Percentiles rank a stretch among this genome's conserved stretches.
Evolutionary conservation across 208 protist genomes (phyloP).

Genomic region (Acanthamoeba culbertsoni): DNA sequence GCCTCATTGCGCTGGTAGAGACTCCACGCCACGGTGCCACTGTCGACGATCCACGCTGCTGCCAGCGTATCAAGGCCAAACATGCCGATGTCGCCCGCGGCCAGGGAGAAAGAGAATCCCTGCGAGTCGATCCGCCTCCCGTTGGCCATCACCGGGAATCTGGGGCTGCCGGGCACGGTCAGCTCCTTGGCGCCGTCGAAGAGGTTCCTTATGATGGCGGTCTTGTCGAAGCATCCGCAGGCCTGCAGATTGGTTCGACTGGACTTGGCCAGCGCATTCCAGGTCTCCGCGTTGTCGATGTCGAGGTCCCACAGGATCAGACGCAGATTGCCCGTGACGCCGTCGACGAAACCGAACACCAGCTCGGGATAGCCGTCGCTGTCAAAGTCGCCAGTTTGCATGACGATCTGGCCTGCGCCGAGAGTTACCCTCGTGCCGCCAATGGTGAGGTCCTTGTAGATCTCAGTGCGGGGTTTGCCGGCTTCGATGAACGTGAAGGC

Average conservation of each 20-base stretch:
- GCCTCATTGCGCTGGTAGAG: not conserved
- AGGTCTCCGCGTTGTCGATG: not conserved
- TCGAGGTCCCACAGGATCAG: not conserved
- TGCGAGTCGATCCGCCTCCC: not conserved
- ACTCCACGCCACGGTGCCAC: not conserved
- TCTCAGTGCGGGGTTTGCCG: not conserved
- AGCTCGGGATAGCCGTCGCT: not conserved
- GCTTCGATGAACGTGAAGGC: not conserved
- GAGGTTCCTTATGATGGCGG: not conserved
- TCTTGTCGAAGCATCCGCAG: not conserved
- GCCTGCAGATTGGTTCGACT: not conserved
- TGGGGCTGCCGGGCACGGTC: not conserved
- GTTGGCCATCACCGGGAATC: not conserved
- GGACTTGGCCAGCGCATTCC: not conserved
- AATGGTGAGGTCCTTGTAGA: not conserved
- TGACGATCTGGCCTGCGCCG: not conserved
- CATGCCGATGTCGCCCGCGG: not conserved
- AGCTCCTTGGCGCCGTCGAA: not conserved
- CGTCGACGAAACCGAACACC: not conserved
- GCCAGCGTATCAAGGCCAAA: not conserved
- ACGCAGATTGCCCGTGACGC: not conserved
- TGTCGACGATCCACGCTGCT: not conserved
- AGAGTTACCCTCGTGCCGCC: not conserved
- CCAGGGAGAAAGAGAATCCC: not conserved
- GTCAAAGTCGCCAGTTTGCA: slow-evolving; percentile 15